Percentiles rank a stretch among this genome's conserved stretches.
These are phyloP conservation scores for Hyaloscypha hepaticicola DNA, from an alignment of 495 filamentous ascomycete genomes.

Conservation along the genomic window DNA sequence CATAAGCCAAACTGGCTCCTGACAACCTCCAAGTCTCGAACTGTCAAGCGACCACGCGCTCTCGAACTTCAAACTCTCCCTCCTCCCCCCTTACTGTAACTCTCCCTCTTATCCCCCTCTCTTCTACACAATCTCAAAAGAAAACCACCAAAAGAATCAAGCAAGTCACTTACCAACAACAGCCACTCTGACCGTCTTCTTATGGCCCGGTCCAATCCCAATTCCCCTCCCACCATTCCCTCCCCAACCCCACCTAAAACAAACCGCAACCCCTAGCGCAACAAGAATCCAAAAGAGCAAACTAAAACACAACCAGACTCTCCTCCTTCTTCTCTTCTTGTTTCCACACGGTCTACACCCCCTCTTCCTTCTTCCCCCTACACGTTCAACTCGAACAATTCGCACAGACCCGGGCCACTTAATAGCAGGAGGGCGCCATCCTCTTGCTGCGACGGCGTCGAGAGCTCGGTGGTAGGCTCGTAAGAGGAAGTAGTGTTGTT, in stretches of 20 bases:
- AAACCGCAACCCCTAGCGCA: background rate
- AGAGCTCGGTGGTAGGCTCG: background rate
- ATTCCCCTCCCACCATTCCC: too few relatives aligned
- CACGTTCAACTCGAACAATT: too few relatives aligned
- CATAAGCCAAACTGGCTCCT: constrained; percentile 1
- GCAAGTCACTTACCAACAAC: constrained; percentile 11
- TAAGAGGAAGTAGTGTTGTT: background rate
- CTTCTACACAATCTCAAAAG: background rate
- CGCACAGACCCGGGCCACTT: background rate
- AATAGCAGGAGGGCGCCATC: background rate
- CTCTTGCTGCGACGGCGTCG: background rate
- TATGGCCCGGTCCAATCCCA: background rate
- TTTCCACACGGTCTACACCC: background rate
- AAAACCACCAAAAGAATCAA: background rate
- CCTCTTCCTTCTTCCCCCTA: background rate
- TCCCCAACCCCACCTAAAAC: too few relatives aligned
- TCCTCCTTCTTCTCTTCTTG: background rate
- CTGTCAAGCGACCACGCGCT: too few relatives aligned
- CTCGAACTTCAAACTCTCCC: too few relatives aligned
- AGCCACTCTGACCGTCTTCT: background rate
- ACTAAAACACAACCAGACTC: background rate
- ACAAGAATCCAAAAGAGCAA: background rate
- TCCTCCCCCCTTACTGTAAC: background rate
- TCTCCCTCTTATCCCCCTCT: too few relatives aligned
- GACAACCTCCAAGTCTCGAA: background rate